phyloP scores from a whole-genome alignment of 768 basidiomycete genomes.

The Dioszegia hungarica region DNA sequence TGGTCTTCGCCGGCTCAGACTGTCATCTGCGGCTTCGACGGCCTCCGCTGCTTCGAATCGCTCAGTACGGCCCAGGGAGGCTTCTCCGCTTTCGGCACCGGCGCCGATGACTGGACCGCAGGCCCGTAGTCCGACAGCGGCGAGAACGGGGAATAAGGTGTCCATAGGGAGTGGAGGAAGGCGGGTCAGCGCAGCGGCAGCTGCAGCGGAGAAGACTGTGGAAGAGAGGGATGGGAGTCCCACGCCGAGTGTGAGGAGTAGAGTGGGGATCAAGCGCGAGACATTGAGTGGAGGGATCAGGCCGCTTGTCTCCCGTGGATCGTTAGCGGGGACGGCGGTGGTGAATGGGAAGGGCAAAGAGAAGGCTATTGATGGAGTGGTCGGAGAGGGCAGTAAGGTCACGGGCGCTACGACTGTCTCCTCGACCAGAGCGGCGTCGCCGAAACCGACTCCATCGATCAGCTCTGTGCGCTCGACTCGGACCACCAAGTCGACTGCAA shows the following conservation, averaged over 20 bases:
- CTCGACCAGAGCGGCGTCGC: background rate
- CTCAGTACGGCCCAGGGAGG: conserved; percentile 1
- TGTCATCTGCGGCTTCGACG: conserved; percentile 24
- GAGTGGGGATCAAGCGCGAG: background rate
- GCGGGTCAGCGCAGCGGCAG: background rate
- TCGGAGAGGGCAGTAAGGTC: background rate
- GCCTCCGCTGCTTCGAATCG: conserved; percentile 2
- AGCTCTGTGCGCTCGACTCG: conserved; percentile 16
- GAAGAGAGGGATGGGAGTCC: conserved; percentile 6
- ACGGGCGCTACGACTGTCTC: background rate
- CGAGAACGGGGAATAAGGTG: conserved; percentile 14
- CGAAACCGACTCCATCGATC: conserved; percentile 8
- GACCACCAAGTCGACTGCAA: conserved; percentile 9
- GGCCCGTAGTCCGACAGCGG: conserved; percentile 25
- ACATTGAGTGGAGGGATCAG: conserved; percentile 7
- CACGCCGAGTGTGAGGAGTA: background rate
- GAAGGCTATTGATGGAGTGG: background rate
- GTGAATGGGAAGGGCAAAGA: background rate
- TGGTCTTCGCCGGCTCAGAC: conserved; percentile 24
- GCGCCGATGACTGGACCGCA: conserved; percentile 7
- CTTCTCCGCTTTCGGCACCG: conserved; percentile 2
- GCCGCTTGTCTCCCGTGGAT: conserved; percentile 12
- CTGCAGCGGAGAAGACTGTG: background rate
- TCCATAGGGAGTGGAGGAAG: conserved; percentile 9
- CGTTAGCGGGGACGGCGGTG: background rate